Conservation (phyloP, 1,284 basidiomycete genomes). For the Takashimella koratensis region DNA sequence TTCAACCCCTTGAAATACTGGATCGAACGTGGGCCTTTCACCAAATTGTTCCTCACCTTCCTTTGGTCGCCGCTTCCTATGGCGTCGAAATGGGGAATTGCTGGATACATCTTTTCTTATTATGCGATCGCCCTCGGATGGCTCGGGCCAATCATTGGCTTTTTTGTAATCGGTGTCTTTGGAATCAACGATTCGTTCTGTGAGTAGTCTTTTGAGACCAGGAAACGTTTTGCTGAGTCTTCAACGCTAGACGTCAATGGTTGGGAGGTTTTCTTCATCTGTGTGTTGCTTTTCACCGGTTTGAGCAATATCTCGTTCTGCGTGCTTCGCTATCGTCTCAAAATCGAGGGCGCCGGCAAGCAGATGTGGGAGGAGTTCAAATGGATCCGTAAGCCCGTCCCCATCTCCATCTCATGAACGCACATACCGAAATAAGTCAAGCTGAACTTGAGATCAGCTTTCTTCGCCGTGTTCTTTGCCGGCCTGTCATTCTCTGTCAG, state of each 20-base stretch:
- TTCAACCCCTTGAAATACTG: constrained; percentile 55
- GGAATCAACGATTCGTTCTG: background rate
- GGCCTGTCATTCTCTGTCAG: constrained; percentile 8
- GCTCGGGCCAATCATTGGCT: constrained; percentile 62
- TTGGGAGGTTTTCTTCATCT: constrained; percentile 54
- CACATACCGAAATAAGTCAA: background rate
- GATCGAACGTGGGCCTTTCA: constrained; percentile 68
- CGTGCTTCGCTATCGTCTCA: constrained; percentile 67
- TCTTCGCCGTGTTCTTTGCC: constrained; percentile 8
- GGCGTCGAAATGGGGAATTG: constrained; percentile 64
- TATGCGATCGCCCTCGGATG: constrained; percentile 68
- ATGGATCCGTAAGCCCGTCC: constrained; percentile 7
- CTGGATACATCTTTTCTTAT: constrained; percentile 73
- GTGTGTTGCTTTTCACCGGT: constrained; percentile 66
- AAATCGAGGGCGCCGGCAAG: constrained; percentile 26
- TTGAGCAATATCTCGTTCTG: constrained; percentile 66
- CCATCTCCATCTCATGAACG: background rate
- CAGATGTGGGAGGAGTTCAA: constrained; percentile 1
- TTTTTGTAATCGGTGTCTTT: constrained; percentile 25
- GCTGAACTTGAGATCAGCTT: constrained; percentile 2
- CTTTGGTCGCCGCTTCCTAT: constrained; percentile 64
- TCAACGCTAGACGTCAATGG: constrained; percentile 3
- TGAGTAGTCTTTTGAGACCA: background rate
- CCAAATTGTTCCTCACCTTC: constrained; percentile 66
- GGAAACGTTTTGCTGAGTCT: background rate